Evolutionary conservation across 1,284 basidiomycete genomes (phyloP), one percentile per base, ranked within the genome.

Genomic region (Butyriboletus appendiculatus): DNA sequence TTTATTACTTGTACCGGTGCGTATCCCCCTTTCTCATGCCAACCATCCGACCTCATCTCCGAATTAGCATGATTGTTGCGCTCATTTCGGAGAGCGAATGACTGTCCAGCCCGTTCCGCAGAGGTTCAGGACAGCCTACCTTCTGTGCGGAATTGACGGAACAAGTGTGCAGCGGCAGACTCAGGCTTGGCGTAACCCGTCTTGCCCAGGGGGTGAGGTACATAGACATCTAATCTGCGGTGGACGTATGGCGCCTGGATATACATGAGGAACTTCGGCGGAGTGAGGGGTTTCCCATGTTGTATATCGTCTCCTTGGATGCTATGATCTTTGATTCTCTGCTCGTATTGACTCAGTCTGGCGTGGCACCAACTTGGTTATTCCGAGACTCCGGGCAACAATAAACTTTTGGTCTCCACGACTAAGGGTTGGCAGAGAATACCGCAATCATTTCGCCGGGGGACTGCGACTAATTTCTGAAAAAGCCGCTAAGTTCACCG

Each of bases 1-100:
- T 96, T 83, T 97, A 96, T 77, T 97, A 96, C 71, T 86, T 97
- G 65, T 98, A 97, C 75, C 83, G 92, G 92, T 94, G 64, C 62
- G 90, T 80, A 11, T 30, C 56, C 28, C 22, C 32, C 26, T 45
- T 47, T 55, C 37, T 35, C 43, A 4, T 8, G 0, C n/a, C 18
- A 14, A 14, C n/a, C 33, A 15, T 14, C 45, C 55, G 6, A 38
- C 37, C 59, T 45, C 41, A 58, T 33, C 11, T 42, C 50, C 15
- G 33, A 57, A 20, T 38, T 26, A 92, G 90, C 67, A 92, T 94
- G 91, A 94, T 94, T 65, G 85, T 92, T 44, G 90, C 90, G 15
- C 83, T 93, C 62, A 93, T 93, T 68, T 87, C 88, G 48, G 91
- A 88, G 67, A 87, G 84, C 70, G 86, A 88, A 72, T 87, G 54